Evolutionary conservation across 1,139 yeast species (phyloP).

Genomic region (Debaryomyces fabryi): DNA sequence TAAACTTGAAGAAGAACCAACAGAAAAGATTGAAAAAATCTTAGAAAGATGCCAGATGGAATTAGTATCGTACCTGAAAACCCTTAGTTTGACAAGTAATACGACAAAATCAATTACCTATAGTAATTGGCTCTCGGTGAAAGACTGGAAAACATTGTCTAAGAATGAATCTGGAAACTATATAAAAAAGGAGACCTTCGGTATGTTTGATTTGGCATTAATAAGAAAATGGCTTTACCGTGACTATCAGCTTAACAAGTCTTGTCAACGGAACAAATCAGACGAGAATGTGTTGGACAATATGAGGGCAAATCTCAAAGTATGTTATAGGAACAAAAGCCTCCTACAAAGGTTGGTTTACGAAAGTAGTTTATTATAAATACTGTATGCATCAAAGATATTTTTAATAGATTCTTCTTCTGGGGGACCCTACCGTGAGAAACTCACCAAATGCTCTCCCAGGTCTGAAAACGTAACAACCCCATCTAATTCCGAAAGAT

Average conservation of each 20-base stretch:
- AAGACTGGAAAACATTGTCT: constrained; percentile 6
- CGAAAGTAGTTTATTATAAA: constrained; percentile 11
- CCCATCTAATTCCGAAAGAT: too few species aligned
- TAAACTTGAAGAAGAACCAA: constrained; percentile 23
- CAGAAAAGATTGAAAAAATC: constrained; percentile 17
- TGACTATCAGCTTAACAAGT: not conserved
- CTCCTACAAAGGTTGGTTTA: constrained; percentile 18
- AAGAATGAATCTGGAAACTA: constrained; percentile 6
- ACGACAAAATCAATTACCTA: not conserved
- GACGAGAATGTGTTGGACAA: constrained; percentile 8
- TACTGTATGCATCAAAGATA: not conserved
- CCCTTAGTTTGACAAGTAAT: not conserved
- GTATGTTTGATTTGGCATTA: constrained; percentile 21
- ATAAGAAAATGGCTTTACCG: constrained; percentile 21
- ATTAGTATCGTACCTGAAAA: constrained; percentile 13
- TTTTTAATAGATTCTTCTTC: too few species aligned
- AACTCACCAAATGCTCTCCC: too few species aligned
- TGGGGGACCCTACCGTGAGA: too few species aligned
- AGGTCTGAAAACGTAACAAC: too few species aligned
- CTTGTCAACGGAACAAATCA: not conserved
- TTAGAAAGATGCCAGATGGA: constrained; percentile 20
- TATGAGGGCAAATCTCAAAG: constrained; percentile 14
- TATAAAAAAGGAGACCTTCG: constrained; percentile 11
- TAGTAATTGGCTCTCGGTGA: constrained; percentile 1
- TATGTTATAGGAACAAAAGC: constrained; percentile 17